Evolutionary conservation across 192 early-diverging fungal species (phyloP), one percentile per base, ranked within the genome.

Genomic region (Obelidium mucronatum): DNA sequence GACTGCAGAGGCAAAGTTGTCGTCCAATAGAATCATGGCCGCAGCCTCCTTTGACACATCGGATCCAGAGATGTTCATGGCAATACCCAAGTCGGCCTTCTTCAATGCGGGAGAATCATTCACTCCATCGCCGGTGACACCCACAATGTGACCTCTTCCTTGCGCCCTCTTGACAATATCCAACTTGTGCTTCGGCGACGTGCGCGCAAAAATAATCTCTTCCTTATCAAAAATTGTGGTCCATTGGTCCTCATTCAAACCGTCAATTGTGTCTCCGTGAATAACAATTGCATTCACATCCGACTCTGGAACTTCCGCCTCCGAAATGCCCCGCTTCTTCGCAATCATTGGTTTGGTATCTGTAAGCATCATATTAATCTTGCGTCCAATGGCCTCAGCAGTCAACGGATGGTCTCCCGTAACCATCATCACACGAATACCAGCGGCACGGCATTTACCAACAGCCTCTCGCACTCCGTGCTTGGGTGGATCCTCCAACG

Each of bases 371-470:
- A 97, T 82, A 83, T 96, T 96, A 81, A 96, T 94, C 79, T 94
- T 94, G 75, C 93, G 91, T 2, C 89, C 94, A 75, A 98, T 93
- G 5, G 93, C 94, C 61, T 96, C 95, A 15, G 95, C 95, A 2
- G 96, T 98, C 76, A 96, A 86, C 61, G 95, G 94, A 78, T 96
- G 93, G 82, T 98, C 96, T 79, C 95, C 96, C 35, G 97, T 98
- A n/a, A 98, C 91, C 95, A 98, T 97, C 78, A 97, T 89, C 33
- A 97, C 94, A 77, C 94, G 92, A 78, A 98, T 95, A 61, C 97
- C 97, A 3, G 97, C 97, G 31, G 79, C 75, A 56, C 93, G 90
- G 78, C 94, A 93, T 31, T 89, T 85, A n/a, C 92, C 92, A 70
- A 98, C 92, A n/a, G 95, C 95, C 78, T 96, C 92, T 77, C 92